phyloP scores from a whole-genome alignment of 805 yeast species.

The Starmera quercuum region DNA sequence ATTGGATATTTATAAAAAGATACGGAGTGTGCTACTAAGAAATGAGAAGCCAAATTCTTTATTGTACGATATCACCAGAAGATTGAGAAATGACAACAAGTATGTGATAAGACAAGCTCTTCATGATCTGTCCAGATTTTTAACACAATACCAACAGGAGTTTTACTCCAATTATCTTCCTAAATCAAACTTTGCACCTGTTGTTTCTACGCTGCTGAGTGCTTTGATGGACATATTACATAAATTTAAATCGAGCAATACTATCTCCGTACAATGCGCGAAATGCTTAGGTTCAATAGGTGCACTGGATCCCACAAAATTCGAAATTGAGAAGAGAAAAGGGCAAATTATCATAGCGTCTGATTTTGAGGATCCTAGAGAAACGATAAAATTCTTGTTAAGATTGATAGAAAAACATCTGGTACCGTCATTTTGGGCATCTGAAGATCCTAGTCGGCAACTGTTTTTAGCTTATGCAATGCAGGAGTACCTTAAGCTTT shows the following conservation, averaged over 20 bases:
- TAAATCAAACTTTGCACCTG: slow-evolving; percentile 22
- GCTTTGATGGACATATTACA: slow-evolving; percentile 50
- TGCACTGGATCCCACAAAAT: slow-evolving; percentile 57
- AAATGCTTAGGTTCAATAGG: slow-evolving; percentile 73
- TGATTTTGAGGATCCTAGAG: slow-evolving; percentile 55
- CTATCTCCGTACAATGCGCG: slow-evolving; percentile 54
- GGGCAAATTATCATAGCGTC: slow-evolving; percentile 42
- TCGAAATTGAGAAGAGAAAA: slow-evolving; percentile 33
- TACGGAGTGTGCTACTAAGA: slow-evolving; percentile 20
- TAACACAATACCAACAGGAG: slow-evolving; percentile 41
- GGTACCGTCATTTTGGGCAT: slow-evolving; percentile 84
- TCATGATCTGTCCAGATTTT: slow-evolving; percentile 49
- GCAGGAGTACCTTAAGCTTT: slow-evolving; percentile 71
- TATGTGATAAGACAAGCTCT: slow-evolving; percentile 70
- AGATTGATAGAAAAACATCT: slow-evolving; percentile 59
- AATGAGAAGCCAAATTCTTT: slow-evolving; percentile 26
- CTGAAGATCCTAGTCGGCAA: slow-evolving; percentile 81
- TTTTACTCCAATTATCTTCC: slow-evolving; percentile 38
- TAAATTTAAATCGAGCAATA: slow-evolving; percentile 41
- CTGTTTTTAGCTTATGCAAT: slow-evolving; percentile 78
- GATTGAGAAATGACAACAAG: slow-evolving; percentile 55
- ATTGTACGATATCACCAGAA: slow-evolving; percentile 43
- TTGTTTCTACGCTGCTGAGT: slow-evolving; percentile 39
- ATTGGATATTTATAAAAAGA: slow-evolving; percentile 22
- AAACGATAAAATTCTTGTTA: slow-evolving; percentile 56